phyloP scores from a whole-genome alignment of 805 yeast species.

The Scheffersomyces amazonensis region DNA sequence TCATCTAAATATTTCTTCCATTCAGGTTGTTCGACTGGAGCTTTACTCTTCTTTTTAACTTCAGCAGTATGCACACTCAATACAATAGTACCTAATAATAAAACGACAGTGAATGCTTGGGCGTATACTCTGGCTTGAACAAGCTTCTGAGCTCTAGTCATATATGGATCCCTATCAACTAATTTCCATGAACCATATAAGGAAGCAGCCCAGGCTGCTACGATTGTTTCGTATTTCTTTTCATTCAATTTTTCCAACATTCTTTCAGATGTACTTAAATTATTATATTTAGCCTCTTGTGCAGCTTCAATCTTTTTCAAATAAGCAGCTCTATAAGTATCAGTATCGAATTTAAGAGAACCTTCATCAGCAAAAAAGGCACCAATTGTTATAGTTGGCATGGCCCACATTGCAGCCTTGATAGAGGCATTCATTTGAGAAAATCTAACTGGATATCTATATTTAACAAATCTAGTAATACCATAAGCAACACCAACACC shows the following conservation, averaged over 20 bases:
- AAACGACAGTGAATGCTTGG: conserved; percentile 71
- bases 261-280: conserved; percentile 48
- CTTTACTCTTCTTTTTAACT: conserved; percentile 32
- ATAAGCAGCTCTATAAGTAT: conserved; percentile 51
- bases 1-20: conserved; percentile 30
- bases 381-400: conserved; percentile 62
- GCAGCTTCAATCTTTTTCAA: conserved; percentile 39
- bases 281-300: conserved; percentile 51
- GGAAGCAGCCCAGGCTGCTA: conserved; percentile 77
- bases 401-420: conserved; percentile 61
- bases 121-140: conserved; percentile 90
- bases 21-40: conserved; percentile 22
- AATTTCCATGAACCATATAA: conserved; percentile 72
- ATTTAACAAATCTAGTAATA: conserved; percentile 40
- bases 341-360: conserved; percentile 62
- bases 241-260: conserved; percentile 45
- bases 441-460: conserved; percentile 45
- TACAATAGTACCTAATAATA: conserved; percentile 65
- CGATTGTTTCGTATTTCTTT: conserved; percentile 65
- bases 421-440: conserved; percentile 32
- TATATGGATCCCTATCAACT: conserved; percentile 66
- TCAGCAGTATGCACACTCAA: conserved; percentile 61
- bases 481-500: conserved; percentile 61
- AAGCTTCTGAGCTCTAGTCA: conserved; percentile 72
- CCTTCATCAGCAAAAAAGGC: conserved; percentile 71